These are phyloP conservation scores for Neurospora sp. DNA, from an alignment of 495 filamentous ascomycete genomes.

Conservation along the genomic window DNA sequence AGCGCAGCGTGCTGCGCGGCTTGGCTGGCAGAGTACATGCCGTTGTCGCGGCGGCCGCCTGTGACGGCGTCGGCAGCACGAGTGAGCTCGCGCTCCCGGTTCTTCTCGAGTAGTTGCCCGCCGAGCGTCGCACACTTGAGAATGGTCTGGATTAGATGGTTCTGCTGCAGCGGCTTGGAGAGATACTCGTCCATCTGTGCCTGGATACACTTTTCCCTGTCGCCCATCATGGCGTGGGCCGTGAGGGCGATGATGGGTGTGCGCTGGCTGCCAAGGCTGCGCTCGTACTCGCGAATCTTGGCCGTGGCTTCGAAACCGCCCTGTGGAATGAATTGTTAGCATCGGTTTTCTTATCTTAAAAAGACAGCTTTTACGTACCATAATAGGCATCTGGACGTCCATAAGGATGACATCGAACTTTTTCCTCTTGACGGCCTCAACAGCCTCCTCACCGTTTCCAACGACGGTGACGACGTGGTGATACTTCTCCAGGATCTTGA, in stretches of 20 bases:
- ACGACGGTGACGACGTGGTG: slow-evolving; percentile 95
- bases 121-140: slow-evolving; percentile 91
- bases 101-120: slow-evolving; percentile 70
- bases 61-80: slow-evolving; percentile 27
- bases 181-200: slow-evolving; percentile 99
- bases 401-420: slow-evolving; percentile 95
- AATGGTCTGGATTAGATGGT: slow-evolving; percentile 97
- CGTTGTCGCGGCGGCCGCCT: slow-evolving; percentile 19
- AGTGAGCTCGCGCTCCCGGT: slow-evolving; percentile 37
- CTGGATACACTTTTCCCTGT: slow-evolving; percentile 95
- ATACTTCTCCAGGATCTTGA: slow-evolving; percentile 97
- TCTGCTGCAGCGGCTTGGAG: slow-evolving; percentile 95
- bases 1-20: slow-evolving; percentile 13
- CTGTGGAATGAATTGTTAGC: slow-evolving; percentile 32
- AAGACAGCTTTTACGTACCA: slow-evolving; percentile 47
- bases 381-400: slow-evolving; percentile 99
- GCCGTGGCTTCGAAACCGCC: slow-evolving; percentile 96
- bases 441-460: slow-evolving; percentile 85
- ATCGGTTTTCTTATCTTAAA: neutral
- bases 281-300: slow-evolving; percentile 93
- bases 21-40: slow-evolving; percentile 14
- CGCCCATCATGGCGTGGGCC: slow-evolving; percentile 97
- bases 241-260: slow-evolving; percentile 97
- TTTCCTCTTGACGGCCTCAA: slow-evolving; percentile 79
- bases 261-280: slow-evolving; percentile 60